Conservation (phyloP, 2,329 filamentous ascomycete species). For the Apiospora hydei region DNA sequence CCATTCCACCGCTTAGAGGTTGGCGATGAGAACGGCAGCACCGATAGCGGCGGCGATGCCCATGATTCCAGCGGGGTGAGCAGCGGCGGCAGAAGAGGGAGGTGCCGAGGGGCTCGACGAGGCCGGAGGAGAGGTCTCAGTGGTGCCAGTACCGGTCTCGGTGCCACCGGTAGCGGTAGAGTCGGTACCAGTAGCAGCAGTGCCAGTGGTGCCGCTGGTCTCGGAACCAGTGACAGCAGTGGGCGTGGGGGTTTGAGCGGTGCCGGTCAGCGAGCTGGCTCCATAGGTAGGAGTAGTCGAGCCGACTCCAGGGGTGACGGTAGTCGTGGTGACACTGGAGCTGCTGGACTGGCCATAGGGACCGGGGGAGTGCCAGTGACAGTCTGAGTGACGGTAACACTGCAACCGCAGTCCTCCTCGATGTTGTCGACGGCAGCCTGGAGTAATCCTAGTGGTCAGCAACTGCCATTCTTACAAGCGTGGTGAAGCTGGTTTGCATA, state of each 20-base stretch:
- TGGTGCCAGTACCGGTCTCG: slow-evolving; percentile 25
- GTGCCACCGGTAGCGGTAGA: slow-evolving; percentile 17
- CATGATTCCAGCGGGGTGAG: slow-evolving; percentile 28
- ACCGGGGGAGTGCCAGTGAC: slow-evolving; percentile 29
- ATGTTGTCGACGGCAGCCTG: slow-evolving; percentile 21
- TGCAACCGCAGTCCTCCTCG: slow-evolving; percentile 33
- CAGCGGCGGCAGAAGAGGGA: slow-evolving; percentile 24
- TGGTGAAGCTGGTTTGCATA: background rate
- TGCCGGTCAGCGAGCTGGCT: background rate
- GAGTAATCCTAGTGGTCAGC: background rate
- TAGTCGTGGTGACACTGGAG: background rate
- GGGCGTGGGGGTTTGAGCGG: slow-evolving; percentile 22
- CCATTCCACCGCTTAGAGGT: slow-evolving; percentile 27
- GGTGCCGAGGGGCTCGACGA: slow-evolving; percentile 28
- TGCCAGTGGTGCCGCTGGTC: background rate
- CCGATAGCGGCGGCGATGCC: slow-evolving; percentile 28
- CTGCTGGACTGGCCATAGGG: slow-evolving; percentile 12
- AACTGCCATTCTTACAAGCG: background rate
- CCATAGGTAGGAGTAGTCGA: background rate
- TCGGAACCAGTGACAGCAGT: slow-evolving; percentile 25
- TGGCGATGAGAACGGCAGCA: slow-evolving; percentile 23
- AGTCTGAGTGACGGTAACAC: slow-evolving; percentile 34
- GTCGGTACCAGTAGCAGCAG: slow-evolving; percentile 22
- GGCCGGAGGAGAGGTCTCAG: slow-evolving; percentile 24
- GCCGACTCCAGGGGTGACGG: background rate